These are phyloP conservation scores for Chrysosphaeria jannelii DNA, from an alignment of 2,329 filamentous ascomycete genomes.

Conservation along the genomic window DNA sequence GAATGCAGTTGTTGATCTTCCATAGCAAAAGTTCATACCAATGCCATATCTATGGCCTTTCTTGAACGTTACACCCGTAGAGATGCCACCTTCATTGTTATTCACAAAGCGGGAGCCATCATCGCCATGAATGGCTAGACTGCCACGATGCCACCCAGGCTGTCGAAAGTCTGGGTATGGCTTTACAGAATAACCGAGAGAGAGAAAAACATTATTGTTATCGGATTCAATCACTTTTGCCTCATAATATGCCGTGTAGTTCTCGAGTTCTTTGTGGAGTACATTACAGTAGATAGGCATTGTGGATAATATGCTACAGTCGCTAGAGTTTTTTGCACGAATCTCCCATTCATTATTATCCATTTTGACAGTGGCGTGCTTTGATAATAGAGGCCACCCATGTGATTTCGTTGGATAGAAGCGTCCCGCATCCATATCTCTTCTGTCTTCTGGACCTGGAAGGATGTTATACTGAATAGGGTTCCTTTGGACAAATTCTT, in stretches of 20 bases:
- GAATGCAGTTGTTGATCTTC: constrained; percentile 23
- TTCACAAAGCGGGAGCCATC: constrained; percentile 52
- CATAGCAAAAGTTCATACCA: constrained; percentile 36
- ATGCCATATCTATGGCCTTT: constrained; percentile 37
- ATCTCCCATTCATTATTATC: constrained; percentile 27
- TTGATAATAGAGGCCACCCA: constrained; percentile 36
- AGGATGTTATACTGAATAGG: too few species aligned
- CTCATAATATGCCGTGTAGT: constrained; percentile 41
- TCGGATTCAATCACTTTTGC: constrained; percentile 13
- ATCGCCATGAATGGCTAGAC: constrained; percentile 48
- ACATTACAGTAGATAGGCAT: too few species aligned
- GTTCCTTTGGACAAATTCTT: too few species aligned
- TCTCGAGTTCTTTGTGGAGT: not conserved
- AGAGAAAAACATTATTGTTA: constrained; percentile 17
- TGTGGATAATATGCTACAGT: too few species aligned
- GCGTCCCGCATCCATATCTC: constrained; percentile 5
- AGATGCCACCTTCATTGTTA: constrained; percentile 38
- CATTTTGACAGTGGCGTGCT: constrained; percentile 18
- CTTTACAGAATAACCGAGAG: constrained; percentile 38
- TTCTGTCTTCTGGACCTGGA: too few species aligned
- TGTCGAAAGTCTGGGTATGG: constrained; percentile 53
- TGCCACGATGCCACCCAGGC: constrained; percentile 54
- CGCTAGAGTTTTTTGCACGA: constrained; percentile 23
- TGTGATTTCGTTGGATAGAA: constrained; percentile 12
- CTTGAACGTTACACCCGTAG: constrained; percentile 1